Evolutionary conservation across 176 grass and related monocot species (phyloP).

Genomic region (Cenchrus fungigraminus): DNA sequence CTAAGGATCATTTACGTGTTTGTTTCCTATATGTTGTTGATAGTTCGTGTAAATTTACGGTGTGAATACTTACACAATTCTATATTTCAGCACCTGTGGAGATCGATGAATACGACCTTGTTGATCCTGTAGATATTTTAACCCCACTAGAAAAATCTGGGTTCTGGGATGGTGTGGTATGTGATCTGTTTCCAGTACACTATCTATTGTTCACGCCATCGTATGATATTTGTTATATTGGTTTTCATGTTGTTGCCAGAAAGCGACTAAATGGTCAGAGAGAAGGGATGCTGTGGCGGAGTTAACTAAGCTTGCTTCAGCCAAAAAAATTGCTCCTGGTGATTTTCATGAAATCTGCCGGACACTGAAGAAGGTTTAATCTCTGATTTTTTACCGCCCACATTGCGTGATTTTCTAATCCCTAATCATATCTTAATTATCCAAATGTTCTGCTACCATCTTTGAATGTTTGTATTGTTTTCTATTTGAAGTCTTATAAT

Average conservation of each 20-base stretch:
- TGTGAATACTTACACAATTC: conserved; percentile 34
- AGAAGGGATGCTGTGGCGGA: conserved; percentile 98
- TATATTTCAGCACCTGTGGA: conserved; percentile 70
- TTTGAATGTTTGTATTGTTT: not conserved
- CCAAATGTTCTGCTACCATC: not conserved
- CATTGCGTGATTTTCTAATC: not conserved
- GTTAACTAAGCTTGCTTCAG: conserved; percentile 92
- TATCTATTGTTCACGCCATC: not conserved
- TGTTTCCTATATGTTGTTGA: conserved; percentile 30
- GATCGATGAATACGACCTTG: conserved; percentile 98
- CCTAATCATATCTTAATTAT: not conserved
- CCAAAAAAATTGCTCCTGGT: conserved; percentile 89
- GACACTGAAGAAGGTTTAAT: conserved; percentile 89
- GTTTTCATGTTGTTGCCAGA: conserved; percentile 65
- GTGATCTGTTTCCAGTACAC: conserved; percentile 38
- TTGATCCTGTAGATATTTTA: conserved; percentile 99
- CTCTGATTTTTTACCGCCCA: not conserved
- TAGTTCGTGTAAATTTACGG: not conserved
- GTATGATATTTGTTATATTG: conserved; percentile 11
- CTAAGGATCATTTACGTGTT: conserved; percentile 12
- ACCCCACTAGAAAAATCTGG: conserved; percentile 94
- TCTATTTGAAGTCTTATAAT: not conserved
- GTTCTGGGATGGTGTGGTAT: conserved; percentile 98
- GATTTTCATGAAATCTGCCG: conserved; percentile 97
- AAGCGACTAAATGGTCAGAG: conserved; percentile 99